Evolutionary conservation across 2,329 filamentous ascomycete species (phyloP).

Genomic region (Daldinia sp.): DNA sequence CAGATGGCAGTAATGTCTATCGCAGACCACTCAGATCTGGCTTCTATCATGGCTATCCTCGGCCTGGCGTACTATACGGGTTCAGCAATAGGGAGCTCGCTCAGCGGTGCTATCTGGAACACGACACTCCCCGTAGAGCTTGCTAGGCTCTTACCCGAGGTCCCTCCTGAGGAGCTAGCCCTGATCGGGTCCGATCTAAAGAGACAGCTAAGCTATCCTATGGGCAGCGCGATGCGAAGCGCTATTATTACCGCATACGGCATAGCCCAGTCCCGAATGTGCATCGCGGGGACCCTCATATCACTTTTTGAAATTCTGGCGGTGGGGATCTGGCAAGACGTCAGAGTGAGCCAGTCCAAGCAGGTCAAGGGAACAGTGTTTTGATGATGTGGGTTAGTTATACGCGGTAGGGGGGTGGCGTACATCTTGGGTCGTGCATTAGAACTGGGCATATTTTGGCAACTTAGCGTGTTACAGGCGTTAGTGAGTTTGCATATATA

Average conservation of each 20-base stretch:
- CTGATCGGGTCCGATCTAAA: conserved; percentile 52
- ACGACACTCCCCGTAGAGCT: conserved; percentile 52
- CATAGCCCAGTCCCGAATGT: conserved; percentile 54
- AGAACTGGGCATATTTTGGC: conserved; percentile 9
- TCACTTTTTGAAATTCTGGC: conserved; percentile 50
- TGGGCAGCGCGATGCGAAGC: conserved; percentile 50
- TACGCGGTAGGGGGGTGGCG: background rate
- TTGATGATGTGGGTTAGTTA: conserved; percentile 31
- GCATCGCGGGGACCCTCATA: conserved; percentile 50
- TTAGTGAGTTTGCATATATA: conserved; percentile 1
- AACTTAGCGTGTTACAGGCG: conserved; percentile 12
- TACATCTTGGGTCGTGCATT: conserved; percentile 9
- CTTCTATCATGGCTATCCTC: conserved; percentile 61
- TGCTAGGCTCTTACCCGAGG: conserved; percentile 46
- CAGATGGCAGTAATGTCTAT: conserved; percentile 70
- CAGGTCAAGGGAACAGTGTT: conserved; percentile 53
- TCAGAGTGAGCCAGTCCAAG: conserved; percentile 49
- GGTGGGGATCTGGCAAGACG: conserved; percentile 52
- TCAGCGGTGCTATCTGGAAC: conserved; percentile 61
- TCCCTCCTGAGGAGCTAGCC: conserved; percentile 45
- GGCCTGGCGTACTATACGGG: conserved; percentile 54
- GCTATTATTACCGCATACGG: conserved; percentile 54
- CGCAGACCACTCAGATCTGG: conserved; percentile 66
- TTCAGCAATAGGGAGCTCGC: conserved; percentile 57
- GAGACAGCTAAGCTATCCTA: conserved; percentile 53